A percentile compares a stretch with the other conserved stretches of the same genome.
phyloP scores from a whole-genome alignment of 371 early-diverging fungal species.

The Phascolomyces articulosus region DNA sequence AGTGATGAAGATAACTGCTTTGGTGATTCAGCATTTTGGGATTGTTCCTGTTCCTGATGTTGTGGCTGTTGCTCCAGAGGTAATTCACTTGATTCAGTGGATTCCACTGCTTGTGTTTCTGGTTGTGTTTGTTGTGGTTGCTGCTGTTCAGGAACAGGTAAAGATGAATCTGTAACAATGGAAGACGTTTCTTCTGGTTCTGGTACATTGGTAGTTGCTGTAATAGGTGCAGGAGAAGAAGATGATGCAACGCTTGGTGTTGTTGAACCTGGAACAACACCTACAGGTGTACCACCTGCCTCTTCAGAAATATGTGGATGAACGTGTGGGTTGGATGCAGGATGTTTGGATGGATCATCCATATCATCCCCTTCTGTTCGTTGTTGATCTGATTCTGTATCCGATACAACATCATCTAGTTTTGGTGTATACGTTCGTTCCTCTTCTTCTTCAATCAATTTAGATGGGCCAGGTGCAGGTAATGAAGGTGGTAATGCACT shows the following conservation, averaged over 20 bases:
- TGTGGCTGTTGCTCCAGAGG: not conserved
- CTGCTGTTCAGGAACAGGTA: too few species aligned
- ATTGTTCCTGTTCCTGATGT: not conserved
- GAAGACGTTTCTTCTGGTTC: too few species aligned
- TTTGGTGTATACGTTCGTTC: slow-evolving; percentile 46
- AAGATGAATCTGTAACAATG: not conserved
- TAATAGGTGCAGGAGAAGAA: not conserved
- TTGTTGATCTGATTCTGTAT: slow-evolving; percentile 31
- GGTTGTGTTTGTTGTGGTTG: not conserved
- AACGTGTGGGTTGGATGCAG: slow-evolving; percentile 48
- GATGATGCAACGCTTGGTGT: not conserved
- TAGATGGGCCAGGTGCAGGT: slow-evolving; percentile 3
- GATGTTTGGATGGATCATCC: slow-evolving; percentile 45
- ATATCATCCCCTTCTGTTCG: slow-evolving; percentile 34
- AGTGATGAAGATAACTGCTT: not conserved
- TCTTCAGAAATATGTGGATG: slow-evolving; percentile 22
- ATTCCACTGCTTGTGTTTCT: not conserved
- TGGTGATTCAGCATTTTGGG: not conserved
- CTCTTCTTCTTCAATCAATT: slow-evolving; percentile 27
- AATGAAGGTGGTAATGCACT: slow-evolving; percentile 12
- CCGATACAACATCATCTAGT: slow-evolving; percentile 44
- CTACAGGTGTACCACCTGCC: not conserved
- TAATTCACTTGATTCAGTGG: not conserved
- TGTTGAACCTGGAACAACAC: not conserved
- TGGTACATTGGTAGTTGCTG: not conserved